Percentiles rank a stretch among this genome's conserved stretches.
phyloP scores from a whole-genome alignment of 352 stramenopile species.

The Peronospora farinosa region DNA sequence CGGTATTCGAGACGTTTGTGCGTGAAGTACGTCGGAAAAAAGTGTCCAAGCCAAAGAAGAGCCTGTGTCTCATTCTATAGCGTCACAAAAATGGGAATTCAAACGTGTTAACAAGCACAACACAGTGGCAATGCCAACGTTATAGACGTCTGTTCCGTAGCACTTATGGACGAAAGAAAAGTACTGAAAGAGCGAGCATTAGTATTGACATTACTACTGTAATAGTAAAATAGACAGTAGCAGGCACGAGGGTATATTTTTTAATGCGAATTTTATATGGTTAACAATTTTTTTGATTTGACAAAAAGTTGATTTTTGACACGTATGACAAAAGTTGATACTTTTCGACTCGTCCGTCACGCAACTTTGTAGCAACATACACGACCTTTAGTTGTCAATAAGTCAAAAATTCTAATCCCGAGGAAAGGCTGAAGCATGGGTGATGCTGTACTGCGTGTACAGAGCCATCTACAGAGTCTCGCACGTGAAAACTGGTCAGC shows the following conservation, averaged over 20 bases:
- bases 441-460: constrained; percentile 60
- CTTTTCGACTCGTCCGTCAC: no score
- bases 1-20: constrained; percentile 86
- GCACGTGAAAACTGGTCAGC: constrained; percentile 45
- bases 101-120: no score
- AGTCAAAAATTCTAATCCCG: no score
- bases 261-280: neutral
- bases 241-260: neutral
- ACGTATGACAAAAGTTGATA: no score
- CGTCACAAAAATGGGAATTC: constrained; percentile 3
- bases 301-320: no score
- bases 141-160: no score
- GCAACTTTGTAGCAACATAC: neutral
- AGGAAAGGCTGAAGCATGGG: constrained; percentile 37
- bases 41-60: constrained; percentile 72
- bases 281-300: no score
- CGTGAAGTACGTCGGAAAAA: constrained; percentile 78
- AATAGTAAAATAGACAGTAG: constrained; percentile 32
- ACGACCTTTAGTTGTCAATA: no score
- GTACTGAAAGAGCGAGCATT: no score
- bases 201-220: neutral
- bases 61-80: constrained; percentile 63
- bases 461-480: constrained; percentile 44
- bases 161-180: no score
- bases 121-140: no score